A percentile compares a stretch with the other conserved stretches of the same genome.
phyloP scores from a whole-genome alignment of 176 grass and related monocot species.

The Oryza glaberrima region DNA sequence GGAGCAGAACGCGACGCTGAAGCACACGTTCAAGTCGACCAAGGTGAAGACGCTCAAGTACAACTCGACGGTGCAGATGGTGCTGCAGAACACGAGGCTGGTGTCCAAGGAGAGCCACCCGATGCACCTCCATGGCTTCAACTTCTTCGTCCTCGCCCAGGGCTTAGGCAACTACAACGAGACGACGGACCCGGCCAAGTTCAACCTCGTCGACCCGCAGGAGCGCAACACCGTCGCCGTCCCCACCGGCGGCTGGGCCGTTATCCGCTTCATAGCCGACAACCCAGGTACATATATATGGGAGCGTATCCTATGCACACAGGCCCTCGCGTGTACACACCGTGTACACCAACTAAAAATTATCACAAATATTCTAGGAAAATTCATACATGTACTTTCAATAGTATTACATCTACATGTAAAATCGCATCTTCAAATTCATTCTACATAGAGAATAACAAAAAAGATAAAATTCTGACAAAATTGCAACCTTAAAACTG shows the following conservation, averaged over 20 bases:
- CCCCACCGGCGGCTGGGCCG: conserved; percentile 59
- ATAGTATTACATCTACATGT: too few species aligned
- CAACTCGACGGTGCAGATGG: conserved; percentile 68
- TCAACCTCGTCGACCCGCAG: conserved; percentile 62
- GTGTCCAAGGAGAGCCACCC: conserved; percentile 72
- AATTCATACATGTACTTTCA: too few species aligned
- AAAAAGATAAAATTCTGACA: too few species aligned
- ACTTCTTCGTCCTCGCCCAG: conserved; percentile 79
- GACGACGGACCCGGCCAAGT: background rate
- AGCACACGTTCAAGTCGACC: conserved; percentile 50
- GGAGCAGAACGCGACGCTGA: background rate
- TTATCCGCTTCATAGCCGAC: conserved; percentile 59
- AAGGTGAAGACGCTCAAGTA: conserved; percentile 54
- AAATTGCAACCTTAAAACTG: too few species aligned
- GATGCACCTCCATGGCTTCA: conserved; percentile 75
- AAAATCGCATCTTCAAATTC: too few species aligned
- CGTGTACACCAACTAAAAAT: too few species aligned
- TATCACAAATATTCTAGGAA: too few species aligned
- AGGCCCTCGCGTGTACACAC: too few species aligned
- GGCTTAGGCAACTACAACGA: conserved; percentile 68
- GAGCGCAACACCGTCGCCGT: conserved; percentile 73
- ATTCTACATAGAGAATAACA: too few species aligned
- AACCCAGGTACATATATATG: conserved; percentile 34
- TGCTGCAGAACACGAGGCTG: conserved; percentile 71
- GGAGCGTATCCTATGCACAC: too few species aligned